phyloP scores from a whole-genome alignment of 768 basidiomycete genomes.

The Mycena crocata region DNA sequence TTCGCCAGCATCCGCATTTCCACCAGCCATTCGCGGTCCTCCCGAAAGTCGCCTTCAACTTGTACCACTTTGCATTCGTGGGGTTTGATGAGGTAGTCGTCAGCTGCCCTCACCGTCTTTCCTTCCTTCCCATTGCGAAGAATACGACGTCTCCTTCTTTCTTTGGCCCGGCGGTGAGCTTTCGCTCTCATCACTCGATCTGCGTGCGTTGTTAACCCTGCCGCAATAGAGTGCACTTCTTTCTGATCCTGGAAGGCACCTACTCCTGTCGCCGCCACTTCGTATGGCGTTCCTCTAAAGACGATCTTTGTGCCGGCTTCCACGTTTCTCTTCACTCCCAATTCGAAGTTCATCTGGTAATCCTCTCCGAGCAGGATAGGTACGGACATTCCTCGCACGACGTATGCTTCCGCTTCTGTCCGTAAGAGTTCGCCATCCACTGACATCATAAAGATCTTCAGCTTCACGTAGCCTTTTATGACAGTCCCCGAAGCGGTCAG shows the following conservation, averaged over 20 bases:
- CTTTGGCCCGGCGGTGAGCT: not conserved
- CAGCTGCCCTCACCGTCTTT: not conserved
- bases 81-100: not conserved
- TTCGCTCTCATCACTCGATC: not conserved
- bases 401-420: conserved; percentile 4
- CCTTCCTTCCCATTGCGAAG: not conserved
- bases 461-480: not conserved
- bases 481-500: not conserved
- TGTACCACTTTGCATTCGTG: not conserved
- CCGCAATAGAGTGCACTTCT: not conserved
- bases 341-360: conserved; percentile 1
- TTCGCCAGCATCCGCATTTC: not conserved
- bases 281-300: not conserved
- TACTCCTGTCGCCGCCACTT: not conserved
- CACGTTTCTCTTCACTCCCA: not conserved
- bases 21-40: not conserved
- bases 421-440: not conserved
- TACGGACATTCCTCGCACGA: not conserved
- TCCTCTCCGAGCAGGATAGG: conserved; percentile 6
- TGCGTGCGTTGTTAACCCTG: not conserved
- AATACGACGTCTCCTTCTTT: not conserved
- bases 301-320: not conserved
- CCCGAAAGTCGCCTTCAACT: not conserved
- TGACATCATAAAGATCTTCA: not conserved
- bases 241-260: not conserved